Conservation (phyloP, 208 protist genomes). For the Crithidia sp. region DNA sequence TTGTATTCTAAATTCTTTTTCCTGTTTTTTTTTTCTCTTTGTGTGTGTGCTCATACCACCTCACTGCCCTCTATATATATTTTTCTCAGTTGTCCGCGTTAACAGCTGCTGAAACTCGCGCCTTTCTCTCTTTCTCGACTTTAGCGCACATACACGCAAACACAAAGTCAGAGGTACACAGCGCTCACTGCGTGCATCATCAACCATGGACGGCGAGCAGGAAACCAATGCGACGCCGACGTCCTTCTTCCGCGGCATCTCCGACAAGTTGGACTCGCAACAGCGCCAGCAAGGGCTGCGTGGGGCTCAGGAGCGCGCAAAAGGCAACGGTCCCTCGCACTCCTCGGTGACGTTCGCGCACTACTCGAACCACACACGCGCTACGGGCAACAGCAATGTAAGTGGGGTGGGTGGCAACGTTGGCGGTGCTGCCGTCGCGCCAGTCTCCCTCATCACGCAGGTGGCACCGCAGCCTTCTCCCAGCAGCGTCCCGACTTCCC, state of each 20-base stretch:
- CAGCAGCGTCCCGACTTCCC: background rate
- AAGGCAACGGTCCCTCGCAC: too few relatives aligned
- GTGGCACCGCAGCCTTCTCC: background rate
- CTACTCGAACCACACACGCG: background rate
- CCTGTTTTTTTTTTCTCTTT: background rate
- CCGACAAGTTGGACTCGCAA: slow-evolving; percentile 46
- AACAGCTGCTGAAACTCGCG: too few relatives aligned
- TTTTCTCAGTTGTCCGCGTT: background rate
- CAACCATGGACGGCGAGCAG: slow-evolving; percentile 31
- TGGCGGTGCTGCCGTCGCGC: background rate
- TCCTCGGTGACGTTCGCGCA: background rate
- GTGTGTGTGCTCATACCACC: background rate
- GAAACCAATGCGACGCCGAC: slow-evolving; percentile 35
- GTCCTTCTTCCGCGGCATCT: slow-evolving; percentile 66
- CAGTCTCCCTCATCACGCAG: slow-evolving; percentile 27
- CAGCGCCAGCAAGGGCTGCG: slow-evolving; percentile 15
- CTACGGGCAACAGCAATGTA: background rate
- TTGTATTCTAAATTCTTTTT: background rate
- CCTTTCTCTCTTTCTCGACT: too few relatives aligned
- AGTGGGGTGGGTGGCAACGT: too few relatives aligned
- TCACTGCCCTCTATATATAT: background rate
- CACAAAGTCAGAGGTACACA: too few relatives aligned
- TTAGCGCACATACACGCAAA: too few relatives aligned
- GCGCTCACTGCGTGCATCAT: too few relatives aligned
- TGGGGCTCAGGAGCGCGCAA: background rate